phyloP scores from a whole-genome alignment of 345 rosid species.

The Linum usitatissimum region DNA sequence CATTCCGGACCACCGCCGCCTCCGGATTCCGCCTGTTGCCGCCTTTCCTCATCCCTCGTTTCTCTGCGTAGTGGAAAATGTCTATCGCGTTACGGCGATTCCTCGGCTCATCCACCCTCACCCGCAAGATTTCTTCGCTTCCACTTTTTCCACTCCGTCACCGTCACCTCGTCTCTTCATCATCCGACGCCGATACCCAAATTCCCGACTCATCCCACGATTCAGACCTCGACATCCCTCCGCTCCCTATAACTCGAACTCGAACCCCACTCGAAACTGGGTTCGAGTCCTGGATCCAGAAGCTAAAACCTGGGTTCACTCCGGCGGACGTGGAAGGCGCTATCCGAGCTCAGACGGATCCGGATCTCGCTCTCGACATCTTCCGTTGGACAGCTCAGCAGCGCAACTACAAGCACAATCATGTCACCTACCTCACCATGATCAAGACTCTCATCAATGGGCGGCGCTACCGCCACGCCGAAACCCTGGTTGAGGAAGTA shows the following conservation, averaged over 20 bases:
- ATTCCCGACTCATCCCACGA: slow-evolving; percentile 7
- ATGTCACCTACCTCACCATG: slow-evolving; percentile 49
- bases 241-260: slow-evolving; percentile 26
- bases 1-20: too few relatives aligned
- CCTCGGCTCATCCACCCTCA: slow-evolving; percentile 10
- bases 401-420: slow-evolving; percentile 59
- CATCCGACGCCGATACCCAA: slow-evolving; percentile 16
- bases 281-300: slow-evolving; percentile 74
- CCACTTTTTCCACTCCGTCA: background rate
- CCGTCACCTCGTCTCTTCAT: slow-evolving; percentile 21
- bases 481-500: slow-evolving; percentile 68
- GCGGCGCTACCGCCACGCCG: slow-evolving; percentile 55
- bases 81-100: slow-evolving; percentile 26
- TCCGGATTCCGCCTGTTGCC: too few relatives aligned
- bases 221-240: slow-evolving; percentile 4
- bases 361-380: slow-evolving; percentile 79
- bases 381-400: slow-evolving; percentile 89
- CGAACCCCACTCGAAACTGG: slow-evolving; percentile 67
- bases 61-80: slow-evolving; percentile 16
- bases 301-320: slow-evolving; percentile 75
- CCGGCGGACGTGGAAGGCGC: slow-evolving; percentile 54
- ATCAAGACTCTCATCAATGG: slow-evolving; percentile 52
- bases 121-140: background rate
- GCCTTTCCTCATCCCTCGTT: background rate
- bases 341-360: slow-evolving; percentile 61